Conservation (phyloP, 495 filamentous ascomycete genomes). For the Aspergillus indologenus region DNA sequence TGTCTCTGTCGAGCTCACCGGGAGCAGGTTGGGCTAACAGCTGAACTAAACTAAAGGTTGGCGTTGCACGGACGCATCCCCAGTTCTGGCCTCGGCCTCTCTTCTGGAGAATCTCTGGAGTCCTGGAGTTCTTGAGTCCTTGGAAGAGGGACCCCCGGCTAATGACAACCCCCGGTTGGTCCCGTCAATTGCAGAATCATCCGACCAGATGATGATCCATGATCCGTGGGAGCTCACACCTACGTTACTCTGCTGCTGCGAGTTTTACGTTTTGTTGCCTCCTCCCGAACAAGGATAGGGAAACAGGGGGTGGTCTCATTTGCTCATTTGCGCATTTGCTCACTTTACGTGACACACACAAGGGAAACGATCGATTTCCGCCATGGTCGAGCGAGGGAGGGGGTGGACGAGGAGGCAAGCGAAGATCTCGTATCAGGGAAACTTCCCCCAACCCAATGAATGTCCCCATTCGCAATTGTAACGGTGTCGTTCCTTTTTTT, state of each 20-base stretch:
- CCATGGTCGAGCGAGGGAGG: no score
- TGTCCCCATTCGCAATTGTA: background rate
- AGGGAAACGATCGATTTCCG: background rate
- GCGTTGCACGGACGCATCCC: slow-evolving; percentile 13
- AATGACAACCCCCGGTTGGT: slow-evolving; percentile 14
- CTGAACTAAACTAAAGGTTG: background rate
- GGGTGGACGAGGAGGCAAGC: background rate
- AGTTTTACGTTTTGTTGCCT: slow-evolving; percentile 1
- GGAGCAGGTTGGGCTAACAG: background rate
- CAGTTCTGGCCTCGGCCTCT: background rate
- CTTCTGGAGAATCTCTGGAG: no score
- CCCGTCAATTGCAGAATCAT: slow-evolving; percentile 16
- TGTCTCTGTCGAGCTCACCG: background rate
- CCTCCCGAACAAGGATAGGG: background rate
- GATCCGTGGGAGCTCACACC: background rate
- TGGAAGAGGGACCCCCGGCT: slow-evolving; percentile 3
- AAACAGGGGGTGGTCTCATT: no score
- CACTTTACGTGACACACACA: background rate
- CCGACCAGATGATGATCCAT: slow-evolving; percentile 16
- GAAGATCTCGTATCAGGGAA: no score
- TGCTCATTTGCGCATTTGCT: background rate
- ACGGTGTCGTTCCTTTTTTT: background rate
- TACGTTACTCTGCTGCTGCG: background rate
- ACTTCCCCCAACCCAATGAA: background rate
- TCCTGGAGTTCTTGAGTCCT: no score